Conservation (phyloP, 1,139 yeast genomes). For the Candida frijolesensis region DNA sequence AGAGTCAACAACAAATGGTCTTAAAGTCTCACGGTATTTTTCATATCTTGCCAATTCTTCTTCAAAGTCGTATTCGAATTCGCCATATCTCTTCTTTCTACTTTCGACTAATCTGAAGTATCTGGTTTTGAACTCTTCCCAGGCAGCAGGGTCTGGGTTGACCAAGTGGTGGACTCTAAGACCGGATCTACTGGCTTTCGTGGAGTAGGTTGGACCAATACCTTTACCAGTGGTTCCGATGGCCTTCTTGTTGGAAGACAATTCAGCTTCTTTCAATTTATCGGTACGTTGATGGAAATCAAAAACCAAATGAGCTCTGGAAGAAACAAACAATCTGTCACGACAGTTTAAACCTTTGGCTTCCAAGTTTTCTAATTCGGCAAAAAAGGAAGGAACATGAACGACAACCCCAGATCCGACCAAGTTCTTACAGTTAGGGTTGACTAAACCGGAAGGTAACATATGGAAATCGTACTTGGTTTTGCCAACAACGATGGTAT, state of each 20-base stretch:
- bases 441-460: constrained; percentile 96
- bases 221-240: constrained; percentile 99
- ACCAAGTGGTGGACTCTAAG: constrained; percentile 95
- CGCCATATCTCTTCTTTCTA: constrained; percentile 88
- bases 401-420: constrained; percentile 97
- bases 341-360: constrained; percentile 79
- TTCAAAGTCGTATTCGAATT: constrained; percentile 83
- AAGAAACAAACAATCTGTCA: constrained; percentile 81
- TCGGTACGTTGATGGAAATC: constrained; percentile 98
- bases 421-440: constrained; percentile 85
- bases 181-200: constrained; percentile 97
- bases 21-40: constrained; percentile 68
- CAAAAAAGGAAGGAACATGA: constrained; percentile 90
- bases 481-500: constrained; percentile 90
- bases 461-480: constrained; percentile 96
- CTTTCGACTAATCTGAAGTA: constrained; percentile 77
- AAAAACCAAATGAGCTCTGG: constrained; percentile 94
- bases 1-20: constrained; percentile 93
- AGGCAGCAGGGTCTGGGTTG: constrained; percentile 83
- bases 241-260: constrained; percentile 80
- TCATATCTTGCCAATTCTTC: constrained; percentile 79
- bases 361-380: constrained; percentile 80
- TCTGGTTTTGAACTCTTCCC: constrained; percentile 86
- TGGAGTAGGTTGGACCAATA: constrained; percentile 97
- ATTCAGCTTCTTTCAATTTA: constrained; percentile 90